A percentile compares a stretch with the other conserved stretches of the same genome.
Conservation (phyloP, 2,329 filamentous ascomycete species). For the Chaetomiaceae sp. region DNA sequence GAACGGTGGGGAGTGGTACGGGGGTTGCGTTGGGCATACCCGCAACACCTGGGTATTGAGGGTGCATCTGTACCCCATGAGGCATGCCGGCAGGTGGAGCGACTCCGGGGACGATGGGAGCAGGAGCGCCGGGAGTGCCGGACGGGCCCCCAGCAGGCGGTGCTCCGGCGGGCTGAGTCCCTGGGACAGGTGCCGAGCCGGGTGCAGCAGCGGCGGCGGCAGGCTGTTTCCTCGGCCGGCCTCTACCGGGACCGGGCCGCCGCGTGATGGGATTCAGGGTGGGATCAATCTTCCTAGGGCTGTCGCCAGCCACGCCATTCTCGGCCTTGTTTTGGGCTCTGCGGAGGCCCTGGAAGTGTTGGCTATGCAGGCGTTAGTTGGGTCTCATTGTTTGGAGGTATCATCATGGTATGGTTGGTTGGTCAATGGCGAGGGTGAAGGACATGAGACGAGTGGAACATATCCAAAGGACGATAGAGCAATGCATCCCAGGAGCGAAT, state of each 20-base stretch:
- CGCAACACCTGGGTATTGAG: not conserved
- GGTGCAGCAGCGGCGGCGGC: conserved; percentile 9
- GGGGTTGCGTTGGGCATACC: conserved; percentile 1
- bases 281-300: conserved; percentile 43
- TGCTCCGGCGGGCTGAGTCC: not conserved
- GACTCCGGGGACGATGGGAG: not conserved
- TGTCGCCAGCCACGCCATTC: conserved; percentile 30
- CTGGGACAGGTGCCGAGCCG: not conserved
- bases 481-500: no score
- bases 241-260: conserved; percentile 54
- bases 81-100: not conserved
- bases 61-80: not conserved
- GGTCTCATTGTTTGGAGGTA: not conserved
- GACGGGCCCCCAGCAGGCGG: not conserved
- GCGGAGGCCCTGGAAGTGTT: conserved; percentile 58
- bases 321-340: conserved; percentile 53
- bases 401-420: no score
- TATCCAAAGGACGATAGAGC: no score
- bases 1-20: not conserved
- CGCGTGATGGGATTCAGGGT: conserved; percentile 56
- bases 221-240: conserved; percentile 48
- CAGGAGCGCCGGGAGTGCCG: not conserved
- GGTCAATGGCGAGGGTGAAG: no score
- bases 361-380: conserved; percentile 37
- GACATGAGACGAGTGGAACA: no score